Base-by-base conservation (phyloP, 176 grass and related monocot species). In the Eragrostis nindensis region DNA sequence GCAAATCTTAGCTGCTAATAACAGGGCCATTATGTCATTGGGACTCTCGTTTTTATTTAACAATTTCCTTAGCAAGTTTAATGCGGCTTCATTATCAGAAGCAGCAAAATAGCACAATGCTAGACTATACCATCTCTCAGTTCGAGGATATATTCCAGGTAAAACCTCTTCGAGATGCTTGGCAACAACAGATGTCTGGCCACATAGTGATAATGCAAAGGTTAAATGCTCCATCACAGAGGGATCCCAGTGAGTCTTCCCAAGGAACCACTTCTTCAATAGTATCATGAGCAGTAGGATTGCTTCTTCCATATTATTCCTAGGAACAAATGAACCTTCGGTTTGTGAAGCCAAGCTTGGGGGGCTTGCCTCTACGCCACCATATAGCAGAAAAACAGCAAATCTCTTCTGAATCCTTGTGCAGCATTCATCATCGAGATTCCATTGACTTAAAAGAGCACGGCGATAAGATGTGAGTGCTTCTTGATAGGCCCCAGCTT, bases 371-470 rank as follows among this genome's bases (percentile, higher is more conserved):
- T 95, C 90, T 30, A 95, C 84, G 5, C 96, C 96, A 74, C 90
- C 86, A 68, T 99, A 95, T 48, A 99, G 79, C 54, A 99, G 62
- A 70, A 95, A 93, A 62, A 90, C 90, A 42, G 96, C 86, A 84
- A 95, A 99, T 49, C 89, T 87, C 86, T 95, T 99, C 78, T 95
- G 90, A 94, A 99, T 99, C 75, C 93, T 87, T 10, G 76, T 82
- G 68, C 93, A 91, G 62, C 86, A 95, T 61, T 93, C 90, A 15
- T 99, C 90, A 75, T 99, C 82, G 0, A 99, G 96, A 86, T 99
- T 99, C 96, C 92, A 99, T 43, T 91, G 92, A 87, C 90, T 93
- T 78, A 99, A 87, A 87, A 99, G 96, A 65, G 92, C 90, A 53
- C 90, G 82, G 29, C 96, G 67, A 76, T 99, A 99, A 82, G 96